These are phyloP conservation scores for Backusella circina DNA, from an alignment of 192 early-diverging fungal species.

Conservation along the genomic window DNA sequence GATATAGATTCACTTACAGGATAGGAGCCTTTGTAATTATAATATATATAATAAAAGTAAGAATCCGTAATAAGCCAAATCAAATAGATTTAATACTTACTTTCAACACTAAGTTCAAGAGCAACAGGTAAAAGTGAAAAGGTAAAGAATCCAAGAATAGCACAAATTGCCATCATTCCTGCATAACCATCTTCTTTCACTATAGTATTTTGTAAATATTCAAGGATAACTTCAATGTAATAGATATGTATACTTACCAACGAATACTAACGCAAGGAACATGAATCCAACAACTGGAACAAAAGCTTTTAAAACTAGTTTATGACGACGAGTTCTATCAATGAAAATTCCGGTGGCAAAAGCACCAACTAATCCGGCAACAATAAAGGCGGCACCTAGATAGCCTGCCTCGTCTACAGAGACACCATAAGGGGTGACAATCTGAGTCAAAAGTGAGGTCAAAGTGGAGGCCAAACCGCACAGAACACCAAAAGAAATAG, in stretches of 20 bases:
- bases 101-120: constrained; percentile 35
- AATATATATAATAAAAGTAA: not conserved
- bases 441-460: constrained; percentile 43
- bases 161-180: constrained; percentile 19
- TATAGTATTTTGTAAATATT: constrained; percentile 15
- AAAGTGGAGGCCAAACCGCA: constrained; percentile 48
- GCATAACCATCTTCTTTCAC: constrained; percentile 27
- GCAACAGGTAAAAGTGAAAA: constrained; percentile 30
- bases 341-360: constrained; percentile 43
- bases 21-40: constrained; percentile 20
- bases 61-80: not conserved
- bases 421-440: constrained; percentile 43
- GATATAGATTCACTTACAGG: constrained; percentile 28
- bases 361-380: constrained; percentile 55
- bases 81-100: constrained; percentile 9
- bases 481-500: constrained; percentile 40
- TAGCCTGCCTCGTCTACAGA: constrained; percentile 46
- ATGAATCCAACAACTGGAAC: constrained; percentile 42
- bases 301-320: constrained; percentile 35
- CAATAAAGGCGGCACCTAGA: constrained; percentile 53
- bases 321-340: constrained; percentile 54
- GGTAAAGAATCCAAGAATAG: constrained; percentile 28
- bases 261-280: constrained; percentile 44
- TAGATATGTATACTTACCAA: constrained; percentile 19
- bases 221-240: not conserved